Conservation (phyloP, 2,329 filamentous ascomycete species). For the Basipetospora chlamydospora region DNA sequence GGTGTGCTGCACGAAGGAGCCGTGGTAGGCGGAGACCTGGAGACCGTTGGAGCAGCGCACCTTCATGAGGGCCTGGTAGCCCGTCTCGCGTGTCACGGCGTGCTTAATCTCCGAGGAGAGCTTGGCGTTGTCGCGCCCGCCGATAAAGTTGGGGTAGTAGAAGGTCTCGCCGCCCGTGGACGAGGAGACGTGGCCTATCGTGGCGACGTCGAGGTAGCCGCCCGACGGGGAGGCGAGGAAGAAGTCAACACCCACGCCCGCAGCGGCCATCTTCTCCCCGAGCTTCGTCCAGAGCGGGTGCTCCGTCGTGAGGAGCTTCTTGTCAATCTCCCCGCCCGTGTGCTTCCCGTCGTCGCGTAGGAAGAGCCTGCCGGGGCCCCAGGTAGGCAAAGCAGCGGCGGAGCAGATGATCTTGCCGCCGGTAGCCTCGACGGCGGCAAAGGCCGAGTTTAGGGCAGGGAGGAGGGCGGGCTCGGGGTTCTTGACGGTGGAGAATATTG, state of each 20-base stretch:
- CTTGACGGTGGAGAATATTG: slow-evolving; percentile 76
- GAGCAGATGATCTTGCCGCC: slow-evolving; percentile 90
- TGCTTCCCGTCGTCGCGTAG: slow-evolving; percentile 81
- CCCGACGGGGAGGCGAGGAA: slow-evolving; percentile 86
- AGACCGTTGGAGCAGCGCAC: slow-evolving; percentile 94
- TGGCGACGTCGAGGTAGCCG: slow-evolving; percentile 84
- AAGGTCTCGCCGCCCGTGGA: slow-evolving; percentile 91
- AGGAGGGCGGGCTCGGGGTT: slow-evolving; percentile 82
- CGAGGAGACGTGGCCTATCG: slow-evolving; percentile 74
- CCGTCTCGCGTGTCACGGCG: slow-evolving; percentile 75
- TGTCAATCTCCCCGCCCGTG: slow-evolving; percentile 75
- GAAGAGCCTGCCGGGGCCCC: slow-evolving; percentile 74
- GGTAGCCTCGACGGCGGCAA: slow-evolving; percentile 71
- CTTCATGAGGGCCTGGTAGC: slow-evolving; percentile 95
- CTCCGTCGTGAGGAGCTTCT: slow-evolving; percentile 82
- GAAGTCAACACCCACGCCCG: slow-evolving; percentile 81
- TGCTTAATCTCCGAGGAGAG: slow-evolving; percentile 76
- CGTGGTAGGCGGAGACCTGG: slow-evolving; percentile 86
- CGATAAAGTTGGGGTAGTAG: slow-evolving; percentile 93
- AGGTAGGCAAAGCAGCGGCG: slow-evolving; percentile 75
- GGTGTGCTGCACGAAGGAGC: slow-evolving; percentile 90
- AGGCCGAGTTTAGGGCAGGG: slow-evolving; percentile 67
- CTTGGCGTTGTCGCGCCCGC: slow-evolving; percentile 71
- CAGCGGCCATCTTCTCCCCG: slow-evolving; percentile 74
- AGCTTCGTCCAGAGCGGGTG: slow-evolving; percentile 77